Evolutionary conservation across 2,329 filamentous ascomycete genomes (phyloP).

Genomic region (Arthrobotrys pseudoclavata): DNA sequence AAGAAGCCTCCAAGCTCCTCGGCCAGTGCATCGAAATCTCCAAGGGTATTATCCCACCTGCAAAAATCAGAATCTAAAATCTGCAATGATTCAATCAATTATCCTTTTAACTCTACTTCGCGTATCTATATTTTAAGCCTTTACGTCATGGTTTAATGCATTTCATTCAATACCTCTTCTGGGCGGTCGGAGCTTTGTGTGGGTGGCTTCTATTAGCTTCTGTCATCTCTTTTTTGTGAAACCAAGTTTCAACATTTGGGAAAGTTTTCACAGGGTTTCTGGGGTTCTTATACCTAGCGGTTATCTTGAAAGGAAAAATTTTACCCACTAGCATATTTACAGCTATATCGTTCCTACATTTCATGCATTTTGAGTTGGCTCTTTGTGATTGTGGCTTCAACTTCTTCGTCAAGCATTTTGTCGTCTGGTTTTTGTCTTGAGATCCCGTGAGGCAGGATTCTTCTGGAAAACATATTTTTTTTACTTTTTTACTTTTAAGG

Average conservation of each 20-base stretch:
- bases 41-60: constrained; percentile 51
- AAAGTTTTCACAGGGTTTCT: constrained; percentile 36
- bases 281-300: constrained; percentile 47
- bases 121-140: constrained; percentile 54
- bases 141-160: constrained; percentile 58
- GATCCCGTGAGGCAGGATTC: constrained; percentile 52
- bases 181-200: constrained; percentile 57
- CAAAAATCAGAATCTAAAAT: constrained; percentile 51
- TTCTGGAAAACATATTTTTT: constrained; percentile 22
- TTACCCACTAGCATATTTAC: constrained; percentile 40
- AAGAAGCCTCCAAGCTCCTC: constrained; percentile 81
- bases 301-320: constrained; percentile 50
- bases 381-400: constrained; percentile 17
- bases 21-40: constrained; percentile 59
- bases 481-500: background rate
- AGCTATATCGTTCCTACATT: constrained; percentile 12
- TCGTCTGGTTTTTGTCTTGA: constrained; percentile 19
- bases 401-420: constrained; percentile 8
- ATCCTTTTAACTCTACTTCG: constrained; percentile 44
- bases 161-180: constrained; percentile 40
- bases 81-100: constrained; percentile 21
- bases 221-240: constrained; percentile 16
- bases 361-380: constrained; percentile 30
- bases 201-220: constrained; percentile 40
- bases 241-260: constrained; percentile 26